Base-by-base conservation (phyloP, 129 eudicot genomes). In the Flaveria ramosissima region DNA sequence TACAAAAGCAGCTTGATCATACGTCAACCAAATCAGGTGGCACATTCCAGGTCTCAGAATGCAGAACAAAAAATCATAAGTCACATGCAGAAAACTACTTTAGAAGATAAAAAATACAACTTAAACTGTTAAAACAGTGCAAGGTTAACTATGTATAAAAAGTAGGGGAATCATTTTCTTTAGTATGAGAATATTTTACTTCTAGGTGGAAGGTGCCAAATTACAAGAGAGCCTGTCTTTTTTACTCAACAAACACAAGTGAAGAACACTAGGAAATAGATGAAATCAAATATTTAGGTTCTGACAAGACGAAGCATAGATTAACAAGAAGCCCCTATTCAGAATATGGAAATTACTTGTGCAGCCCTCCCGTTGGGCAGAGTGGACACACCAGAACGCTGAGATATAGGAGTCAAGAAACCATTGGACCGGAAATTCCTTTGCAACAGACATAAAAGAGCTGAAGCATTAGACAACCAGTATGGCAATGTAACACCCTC, bases 371-470 rank as follows among this genome's bases (percentile, higher is more conserved):
- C 99, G 70, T 86, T 88, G 20, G 84, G 57, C 73, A 92, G 88
- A 72, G 93, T 24, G 36, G 95, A 81, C 11, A 83, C 96, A 61
- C 77, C 87, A 32, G 92, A 80, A 81, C 97, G 97, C 77, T 89
- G 89, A 74, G 96, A 88, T 82, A 71, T 77, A 21, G 96, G 85
- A 78, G 79, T 84, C 87, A 95, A 50, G 89, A 91, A 92, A 59
- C 97, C 93, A 88, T 81, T 95, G 51, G 97, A 84, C 61, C 96
- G 90, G 73, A 89, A 87, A 72, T 92, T 91, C 82, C 92, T 89
- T 82, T 92, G 99, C 74, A 95, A 85, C 51, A 95, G 88, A 80
- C 96, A 89, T 63, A 95, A 75, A 83, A 95, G 99, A 45, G 99
- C 96, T 48, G 99, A 95, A 51, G 95, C 84, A 81, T 95, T 95